Conservation (phyloP, 208 protist genomes). For the Trichomonas gallinae region DNA sequence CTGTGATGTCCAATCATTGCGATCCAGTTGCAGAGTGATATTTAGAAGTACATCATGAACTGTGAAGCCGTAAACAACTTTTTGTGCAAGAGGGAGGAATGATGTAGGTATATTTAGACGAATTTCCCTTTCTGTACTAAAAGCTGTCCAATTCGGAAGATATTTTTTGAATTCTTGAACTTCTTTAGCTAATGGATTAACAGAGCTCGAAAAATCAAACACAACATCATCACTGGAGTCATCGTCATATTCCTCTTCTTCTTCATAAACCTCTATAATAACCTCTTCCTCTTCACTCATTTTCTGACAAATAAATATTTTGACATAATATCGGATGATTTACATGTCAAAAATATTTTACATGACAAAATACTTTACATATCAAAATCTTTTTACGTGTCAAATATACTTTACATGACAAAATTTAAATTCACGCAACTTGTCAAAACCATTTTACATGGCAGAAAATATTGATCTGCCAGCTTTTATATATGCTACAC, state of each 20-base stretch:
- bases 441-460: too few relatives aligned
- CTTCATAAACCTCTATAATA: neutral
- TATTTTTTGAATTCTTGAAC: neutral
- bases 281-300: neutral
- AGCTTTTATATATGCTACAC: too few relatives aligned
- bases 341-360: too few relatives aligned
- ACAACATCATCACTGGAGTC: neutral
- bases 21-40: neutral
- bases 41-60: neutral
- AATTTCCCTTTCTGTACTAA: neutral
- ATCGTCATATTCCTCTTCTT: neutral
- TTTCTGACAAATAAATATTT: neutral
- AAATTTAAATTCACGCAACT: too few relatives aligned
- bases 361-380: too few relatives aligned
- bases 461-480: too few relatives aligned
- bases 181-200: neutral
- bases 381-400: too few relatives aligned
- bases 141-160: neutral
- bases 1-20: neutral
- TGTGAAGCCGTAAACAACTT: neutral
- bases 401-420: too few relatives aligned
- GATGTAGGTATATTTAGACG: neutral
- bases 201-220: neutral
- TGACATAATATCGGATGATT: too few relatives aligned
- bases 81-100: neutral